Percentiles rank a stretch among this genome's conserved stretches.
These are phyloP conservation scores for Monilinia vaccinii-corymbosi DNA, from an alignment of 2,329 filamentous ascomycete species.

Conservation along the genomic window DNA sequence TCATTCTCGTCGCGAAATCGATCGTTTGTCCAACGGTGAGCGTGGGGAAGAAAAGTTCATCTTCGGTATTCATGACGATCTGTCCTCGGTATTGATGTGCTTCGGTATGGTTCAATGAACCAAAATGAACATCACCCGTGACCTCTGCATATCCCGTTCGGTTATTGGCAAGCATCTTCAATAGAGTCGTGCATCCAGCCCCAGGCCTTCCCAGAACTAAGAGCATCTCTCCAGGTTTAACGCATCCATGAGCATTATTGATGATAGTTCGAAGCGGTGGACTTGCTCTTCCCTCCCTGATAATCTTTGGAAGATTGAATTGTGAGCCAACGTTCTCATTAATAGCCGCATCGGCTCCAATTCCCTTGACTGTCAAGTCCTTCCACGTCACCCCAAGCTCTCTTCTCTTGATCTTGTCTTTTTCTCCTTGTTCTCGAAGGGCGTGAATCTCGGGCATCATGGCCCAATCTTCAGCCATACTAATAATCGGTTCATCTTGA, in stretches of 20 bases:
- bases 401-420: conserved; percentile 27
- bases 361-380: conserved; percentile 25
- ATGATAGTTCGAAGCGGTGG: conserved; percentile 56
- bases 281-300: conserved; percentile 44
- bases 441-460: conserved; percentile 26
- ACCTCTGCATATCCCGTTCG: conserved; percentile 49
- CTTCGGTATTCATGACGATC: conserved; percentile 47
- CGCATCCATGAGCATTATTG: conserved; percentile 55
- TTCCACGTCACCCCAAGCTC: conserved; percentile 27
- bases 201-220: conserved; percentile 61
- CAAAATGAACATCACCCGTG: conserved; percentile 50
- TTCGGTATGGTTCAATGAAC: conserved; percentile 34
- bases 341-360: conserved; percentile 25
- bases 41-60: conserved; percentile 42
- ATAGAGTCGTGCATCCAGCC: conserved; percentile 59
- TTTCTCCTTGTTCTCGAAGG: conserved; percentile 17
- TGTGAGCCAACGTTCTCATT: conserved; percentile 26
- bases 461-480: conserved; percentile 21
- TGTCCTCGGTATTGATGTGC: conserved; percentile 43
- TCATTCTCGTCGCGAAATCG: conserved; percentile 47
- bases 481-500: conserved; percentile 15
- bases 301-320: conserved; percentile 17
- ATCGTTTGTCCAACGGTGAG: conserved; percentile 43
- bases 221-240: conserved; percentile 65
- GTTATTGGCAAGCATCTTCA: conserved; percentile 61